Conservation (phyloP, 2,329 filamentous ascomycete genomes). For the Emmonsiellopsis sp. region DNA sequence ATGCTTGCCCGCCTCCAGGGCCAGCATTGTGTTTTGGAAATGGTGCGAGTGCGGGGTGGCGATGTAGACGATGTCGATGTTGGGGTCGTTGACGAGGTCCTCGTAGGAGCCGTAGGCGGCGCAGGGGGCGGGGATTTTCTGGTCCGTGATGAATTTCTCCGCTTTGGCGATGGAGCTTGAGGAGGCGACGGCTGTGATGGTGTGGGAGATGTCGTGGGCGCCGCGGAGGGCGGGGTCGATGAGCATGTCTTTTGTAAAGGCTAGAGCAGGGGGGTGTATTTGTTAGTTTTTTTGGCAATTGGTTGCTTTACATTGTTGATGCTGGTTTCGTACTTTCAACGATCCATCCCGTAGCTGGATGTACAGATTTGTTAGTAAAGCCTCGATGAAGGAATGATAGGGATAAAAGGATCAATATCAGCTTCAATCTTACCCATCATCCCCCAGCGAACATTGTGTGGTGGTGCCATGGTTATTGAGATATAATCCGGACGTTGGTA, state of each 20-base stretch:
- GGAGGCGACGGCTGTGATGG: constrained; percentile 70
- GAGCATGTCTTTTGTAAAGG: constrained; percentile 69
- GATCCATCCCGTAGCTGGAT: constrained; percentile 36
- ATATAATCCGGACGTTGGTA: neutral
- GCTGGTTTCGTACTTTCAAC: constrained; percentile 25
- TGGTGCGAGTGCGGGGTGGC: constrained; percentile 89
- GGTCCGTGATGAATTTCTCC: constrained; percentile 61
- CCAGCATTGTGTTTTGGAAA: constrained; percentile 84
- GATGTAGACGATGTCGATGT: constrained; percentile 80
- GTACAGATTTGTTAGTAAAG: neutral
- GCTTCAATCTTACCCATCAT: constrained; percentile 30
- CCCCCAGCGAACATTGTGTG: constrained; percentile 34
- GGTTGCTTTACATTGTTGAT: neutral
- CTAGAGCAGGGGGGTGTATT: constrained; percentile 20
- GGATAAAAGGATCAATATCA: neutral
- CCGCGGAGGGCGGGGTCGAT: constrained; percentile 61
- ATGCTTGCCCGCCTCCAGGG: constrained; percentile 72
- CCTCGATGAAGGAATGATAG: neutral
- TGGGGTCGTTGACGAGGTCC: constrained; percentile 67
- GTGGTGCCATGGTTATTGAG: constrained; percentile 18
- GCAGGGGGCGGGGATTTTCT: constrained; percentile 58
- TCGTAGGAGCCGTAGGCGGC: constrained; percentile 72
- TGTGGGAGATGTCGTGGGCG: constrained; percentile 65
- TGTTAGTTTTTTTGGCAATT: constrained; percentile 5
- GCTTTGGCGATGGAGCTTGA: constrained; percentile 64